phyloP scores from a whole-genome alignment of 345 rosid species.

The Nephelium lappaceum region DNA sequence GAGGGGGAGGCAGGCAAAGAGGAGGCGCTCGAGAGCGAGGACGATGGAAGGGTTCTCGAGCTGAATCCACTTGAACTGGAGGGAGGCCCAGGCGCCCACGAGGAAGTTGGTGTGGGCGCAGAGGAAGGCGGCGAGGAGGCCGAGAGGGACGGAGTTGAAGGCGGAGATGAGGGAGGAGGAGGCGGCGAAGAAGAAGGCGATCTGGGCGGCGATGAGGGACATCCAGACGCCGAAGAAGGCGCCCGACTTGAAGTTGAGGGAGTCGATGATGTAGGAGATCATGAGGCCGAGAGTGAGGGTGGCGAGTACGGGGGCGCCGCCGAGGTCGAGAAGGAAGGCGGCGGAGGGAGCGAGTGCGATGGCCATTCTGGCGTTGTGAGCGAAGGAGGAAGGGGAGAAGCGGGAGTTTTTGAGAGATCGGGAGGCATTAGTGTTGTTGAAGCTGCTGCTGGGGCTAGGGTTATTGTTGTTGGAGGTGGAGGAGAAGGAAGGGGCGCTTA shows the following conservation, averaged over 20 bases:
- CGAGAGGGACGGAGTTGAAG: slow-evolving; percentile 67
- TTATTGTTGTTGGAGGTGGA: slow-evolving; percentile 32
- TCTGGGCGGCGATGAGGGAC: slow-evolving; percentile 82
- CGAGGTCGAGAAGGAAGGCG: slow-evolving; percentile 93
- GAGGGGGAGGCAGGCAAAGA: slow-evolving; percentile 85
- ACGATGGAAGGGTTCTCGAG: slow-evolving; percentile 86
- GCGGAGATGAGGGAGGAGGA: slow-evolving; percentile 58
- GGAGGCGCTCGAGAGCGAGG: slow-evolving; percentile 83
- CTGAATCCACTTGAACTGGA: slow-evolving; percentile 98
- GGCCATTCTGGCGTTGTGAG: slow-evolving; percentile 77
- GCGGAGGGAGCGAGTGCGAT: slow-evolving; percentile 82
- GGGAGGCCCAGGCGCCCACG: slow-evolving; percentile 91
- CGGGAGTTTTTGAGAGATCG: slow-evolving; percentile 59
- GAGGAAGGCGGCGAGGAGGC: slow-evolving; percentile 68
- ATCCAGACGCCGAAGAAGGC: slow-evolving; percentile 89
- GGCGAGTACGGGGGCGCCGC: slow-evolving; percentile 82
- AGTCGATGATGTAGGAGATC: slow-evolving; percentile 91
- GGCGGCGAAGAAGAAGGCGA: slow-evolving; percentile 90
- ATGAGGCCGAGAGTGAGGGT: slow-evolving; percentile 82
- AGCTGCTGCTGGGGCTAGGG: slow-evolving; percentile 37
- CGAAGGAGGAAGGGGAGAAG: slow-evolving; percentile 78
- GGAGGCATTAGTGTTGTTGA: slow-evolving; percentile 26
- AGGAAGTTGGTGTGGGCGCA: slow-evolving; percentile 78
- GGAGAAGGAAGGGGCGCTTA: slow-evolving; percentile 30
- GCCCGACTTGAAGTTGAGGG: slow-evolving; percentile 76